Percentiles rank a stretch among this genome's conserved stretches.
These are phyloP conservation scores for Leccinum olivaceopallidum DNA, from an alignment of 768 basidiomycete genomes.

Conservation along the genomic window DNA sequence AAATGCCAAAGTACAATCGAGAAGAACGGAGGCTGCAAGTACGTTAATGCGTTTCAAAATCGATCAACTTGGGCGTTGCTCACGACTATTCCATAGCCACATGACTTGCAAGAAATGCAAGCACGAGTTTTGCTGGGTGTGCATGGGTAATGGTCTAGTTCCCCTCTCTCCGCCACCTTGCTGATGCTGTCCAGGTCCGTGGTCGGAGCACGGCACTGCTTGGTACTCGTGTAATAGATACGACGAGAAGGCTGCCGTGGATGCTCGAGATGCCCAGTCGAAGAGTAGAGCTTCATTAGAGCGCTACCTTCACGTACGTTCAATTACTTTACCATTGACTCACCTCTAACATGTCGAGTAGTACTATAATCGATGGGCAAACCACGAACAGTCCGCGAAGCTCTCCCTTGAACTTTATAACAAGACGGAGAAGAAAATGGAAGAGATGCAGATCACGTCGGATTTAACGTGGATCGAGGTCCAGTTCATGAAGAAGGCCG, in stretches of 20 bases:
- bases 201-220: conserved; percentile 95
- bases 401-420: conserved; percentile 88
- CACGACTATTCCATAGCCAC: conserved; percentile 57
- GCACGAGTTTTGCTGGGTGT: conserved; percentile 99
- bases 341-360: conserved; percentile 32
- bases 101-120: conserved; percentile 99
- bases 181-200: conserved; percentile 65
- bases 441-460: conserved; percentile 95
- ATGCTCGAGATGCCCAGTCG: conserved; percentile 91
- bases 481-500: conserved; percentile 98
- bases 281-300: conserved; percentile 88
- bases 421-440: conserved; percentile 99
- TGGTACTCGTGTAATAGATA: conserved; percentile 99
- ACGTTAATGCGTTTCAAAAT: conserved; percentile 80
- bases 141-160: conserved; percentile 71
- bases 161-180: conserved; percentile 5
- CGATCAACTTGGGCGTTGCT: conserved; percentile 22
- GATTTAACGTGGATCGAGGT: conserved; percentile 97
- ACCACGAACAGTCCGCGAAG: conserved; percentile 99
- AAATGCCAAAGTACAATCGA: conserved; percentile 98
- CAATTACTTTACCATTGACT: not conserved
- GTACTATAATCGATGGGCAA: conserved; percentile 99
- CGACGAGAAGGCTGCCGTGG: conserved; percentile 87
- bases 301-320: conserved; percentile 90
- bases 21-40: conserved; percentile 99